phyloP scores from a whole-genome alignment of 306 rosid species.

The Quercus cerris region DNA sequence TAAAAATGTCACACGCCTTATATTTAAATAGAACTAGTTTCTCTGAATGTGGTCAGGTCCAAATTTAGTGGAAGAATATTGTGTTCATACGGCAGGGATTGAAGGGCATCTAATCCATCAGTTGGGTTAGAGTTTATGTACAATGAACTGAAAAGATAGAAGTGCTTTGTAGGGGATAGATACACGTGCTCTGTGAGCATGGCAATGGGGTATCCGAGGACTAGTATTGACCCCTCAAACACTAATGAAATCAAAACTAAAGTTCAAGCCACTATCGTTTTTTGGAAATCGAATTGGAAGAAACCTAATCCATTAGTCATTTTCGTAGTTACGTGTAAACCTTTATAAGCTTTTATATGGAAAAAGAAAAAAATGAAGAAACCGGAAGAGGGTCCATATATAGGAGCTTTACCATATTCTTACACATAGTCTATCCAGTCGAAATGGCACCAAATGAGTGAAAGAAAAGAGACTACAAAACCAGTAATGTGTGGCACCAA shows the following conservation, averaged over 20 bases:
- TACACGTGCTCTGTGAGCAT: background rate
- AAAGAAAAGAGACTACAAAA: background rate
- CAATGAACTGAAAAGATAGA: background rate
- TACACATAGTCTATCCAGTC: background rate
- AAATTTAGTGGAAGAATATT: too few species aligned
- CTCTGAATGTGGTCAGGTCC: too few species aligned
- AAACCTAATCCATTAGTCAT: background rate
- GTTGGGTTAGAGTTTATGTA: too few species aligned
- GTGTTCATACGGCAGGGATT: too few species aligned
- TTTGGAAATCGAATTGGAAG: background rate
- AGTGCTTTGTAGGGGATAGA: background rate
- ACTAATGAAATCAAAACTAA: background rate
- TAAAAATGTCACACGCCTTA: too few species aligned
- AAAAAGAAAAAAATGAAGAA: background rate
- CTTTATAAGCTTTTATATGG: background rate
- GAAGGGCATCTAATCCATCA: too few species aligned
- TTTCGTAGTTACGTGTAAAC: background rate
- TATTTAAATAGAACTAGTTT: too few species aligned
- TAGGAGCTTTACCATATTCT: background rate
- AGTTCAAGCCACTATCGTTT: background rate
- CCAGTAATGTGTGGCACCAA: background rate
- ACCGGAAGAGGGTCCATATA: background rate
- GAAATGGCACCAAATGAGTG: too few species aligned
- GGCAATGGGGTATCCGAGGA: background rate
- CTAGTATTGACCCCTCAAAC: background rate